These are phyloP conservation scores for Neurospora sp. DNA, from an alignment of 495 filamentous ascomycete genomes.

Conservation along the genomic window DNA sequence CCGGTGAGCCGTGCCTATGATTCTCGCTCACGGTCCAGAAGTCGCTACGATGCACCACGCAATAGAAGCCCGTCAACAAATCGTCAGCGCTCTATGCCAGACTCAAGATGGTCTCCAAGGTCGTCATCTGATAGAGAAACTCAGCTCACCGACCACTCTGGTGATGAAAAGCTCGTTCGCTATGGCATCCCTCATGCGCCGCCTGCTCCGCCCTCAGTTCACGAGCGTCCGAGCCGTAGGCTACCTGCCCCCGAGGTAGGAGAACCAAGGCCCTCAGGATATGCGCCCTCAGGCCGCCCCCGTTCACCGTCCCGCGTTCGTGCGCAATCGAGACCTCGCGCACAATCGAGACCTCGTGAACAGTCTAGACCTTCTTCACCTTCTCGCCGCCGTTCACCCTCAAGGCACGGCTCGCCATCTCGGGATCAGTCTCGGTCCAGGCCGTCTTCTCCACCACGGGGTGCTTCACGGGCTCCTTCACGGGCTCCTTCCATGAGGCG, in stretches of 20 bases:
- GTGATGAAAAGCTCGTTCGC: conserved; percentile 20
- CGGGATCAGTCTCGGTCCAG: conserved; percentile 13
- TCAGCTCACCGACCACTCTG: conserved; percentile 25
- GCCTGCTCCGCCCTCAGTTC: conserved; percentile 6
- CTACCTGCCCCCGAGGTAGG: background rate
- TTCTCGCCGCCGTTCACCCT: conserved; percentile 3
- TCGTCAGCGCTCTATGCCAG: conserved; percentile 29
- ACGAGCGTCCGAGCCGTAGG: conserved; percentile 16
- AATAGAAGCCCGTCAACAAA: conserved; percentile 17
- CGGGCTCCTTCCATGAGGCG: background rate
- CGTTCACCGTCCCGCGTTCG: background rate
- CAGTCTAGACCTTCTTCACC: conserved; percentile 2
- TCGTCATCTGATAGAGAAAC: conserved; percentile 32
- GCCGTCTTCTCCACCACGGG: background rate
- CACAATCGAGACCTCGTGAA: background rate
- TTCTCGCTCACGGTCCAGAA: background rate
- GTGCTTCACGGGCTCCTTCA: background rate
- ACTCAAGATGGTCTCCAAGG: conserved; percentile 27
- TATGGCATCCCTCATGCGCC: conserved; percentile 10
- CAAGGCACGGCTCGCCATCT: background rate
- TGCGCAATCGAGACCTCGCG: background rate
- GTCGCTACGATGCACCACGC: background rate
- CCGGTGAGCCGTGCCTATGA: background rate
- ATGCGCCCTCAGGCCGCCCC: conserved; percentile 9
- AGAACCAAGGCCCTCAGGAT: conserved; percentile 2